phyloP scores from a whole-genome alignment of 139 green algal genomes.

The Picochlorum sp. region DNA sequence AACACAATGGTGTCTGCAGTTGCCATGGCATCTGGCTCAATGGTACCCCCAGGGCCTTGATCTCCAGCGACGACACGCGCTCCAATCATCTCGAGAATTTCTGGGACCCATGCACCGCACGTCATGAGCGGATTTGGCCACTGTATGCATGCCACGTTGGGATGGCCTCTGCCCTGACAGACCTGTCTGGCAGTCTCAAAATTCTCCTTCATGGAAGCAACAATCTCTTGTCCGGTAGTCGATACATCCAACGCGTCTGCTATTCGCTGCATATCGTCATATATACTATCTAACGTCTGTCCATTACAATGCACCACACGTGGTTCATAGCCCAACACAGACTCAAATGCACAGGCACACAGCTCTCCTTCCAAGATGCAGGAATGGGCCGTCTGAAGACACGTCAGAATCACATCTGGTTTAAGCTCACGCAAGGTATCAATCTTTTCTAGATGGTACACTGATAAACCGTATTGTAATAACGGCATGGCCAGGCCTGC shows the following conservation, averaged over 20 bases:
- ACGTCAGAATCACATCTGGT: slow-evolving; percentile 53
- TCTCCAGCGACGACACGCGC: slow-evolving; percentile 34
- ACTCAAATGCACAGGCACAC: slow-evolving; percentile 20
- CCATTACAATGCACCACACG: slow-evolving; percentile 47
- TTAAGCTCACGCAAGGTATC: slow-evolving; percentile 28
- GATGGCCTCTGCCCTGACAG: slow-evolving; percentile 19
- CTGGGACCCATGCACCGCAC: slow-evolving; percentile 46
- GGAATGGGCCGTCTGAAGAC: slow-evolving; percentile 37
- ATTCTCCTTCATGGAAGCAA: slow-evolving; percentile 13
- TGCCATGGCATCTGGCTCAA: slow-evolving; percentile 17
- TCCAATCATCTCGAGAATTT: slow-evolving; percentile 44
- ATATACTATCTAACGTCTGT: slow-evolving; percentile 36
- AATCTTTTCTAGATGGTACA: slow-evolving; percentile 38
- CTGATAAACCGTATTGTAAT: slow-evolving; percentile 34
- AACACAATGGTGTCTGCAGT: slow-evolving; percentile 48
- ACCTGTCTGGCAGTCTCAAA: slow-evolving; percentile 21
- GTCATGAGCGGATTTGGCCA: slow-evolving; percentile 49
- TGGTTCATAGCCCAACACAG: slow-evolving; percentile 35
- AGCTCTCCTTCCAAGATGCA: slow-evolving; percentile 26
- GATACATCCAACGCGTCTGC: slow-evolving; percentile 29
- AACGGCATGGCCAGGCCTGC: slow-evolving; percentile 23
- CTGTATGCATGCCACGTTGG: slow-evolving; percentile 43
- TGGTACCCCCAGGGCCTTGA: slow-evolving; percentile 1
- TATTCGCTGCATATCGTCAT: slow-evolving; percentile 34
- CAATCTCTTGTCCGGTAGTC: slow-evolving; percentile 11